Conservation (phyloP, 2,329 filamentous ascomycete genomes). For the Colletotrichum sp. region DNA sequence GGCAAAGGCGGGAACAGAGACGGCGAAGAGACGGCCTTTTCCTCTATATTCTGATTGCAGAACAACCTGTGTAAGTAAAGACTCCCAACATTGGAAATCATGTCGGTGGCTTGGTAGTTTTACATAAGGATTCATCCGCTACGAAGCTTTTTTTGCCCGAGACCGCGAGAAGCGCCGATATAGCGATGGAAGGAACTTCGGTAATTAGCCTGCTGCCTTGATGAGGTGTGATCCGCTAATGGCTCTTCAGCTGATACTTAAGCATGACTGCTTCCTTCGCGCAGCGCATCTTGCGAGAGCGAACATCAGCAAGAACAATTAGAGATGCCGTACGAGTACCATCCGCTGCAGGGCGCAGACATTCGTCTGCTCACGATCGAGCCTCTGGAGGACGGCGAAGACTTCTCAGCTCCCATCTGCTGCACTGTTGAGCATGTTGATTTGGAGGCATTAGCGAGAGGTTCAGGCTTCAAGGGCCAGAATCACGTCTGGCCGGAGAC, state of each 20-base stretch:
- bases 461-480: not conserved
- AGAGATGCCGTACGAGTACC: not conserved
- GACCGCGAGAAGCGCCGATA: not conserved
- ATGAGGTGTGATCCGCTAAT: not conserved
- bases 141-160: fast-evolving
- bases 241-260: not conserved
- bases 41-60: not conserved
- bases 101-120: not conserved
- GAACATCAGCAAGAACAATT: fast-evolving
- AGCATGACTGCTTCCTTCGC: not conserved
- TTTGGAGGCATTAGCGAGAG: fast-evolving
- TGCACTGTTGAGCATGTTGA: not conserved
- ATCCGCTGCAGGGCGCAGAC: not conserved
- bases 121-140: not conserved
- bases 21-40: not conserved
- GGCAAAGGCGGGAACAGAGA: not conserved
- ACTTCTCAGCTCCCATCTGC: not conserved
- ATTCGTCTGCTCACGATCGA: not conserved
- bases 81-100: fast-evolving
- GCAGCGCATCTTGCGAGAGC: not conserved
- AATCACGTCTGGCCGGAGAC: not conserved
- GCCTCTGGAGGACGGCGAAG: not conserved
- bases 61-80: not conserved
- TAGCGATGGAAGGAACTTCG: not conserved
- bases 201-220: not conserved